A percentile compares a stretch with the other conserved stretches of the same genome.
phyloP scores from a whole-genome alignment of 345 rosid genomes.

The Populus simonii region DNA sequence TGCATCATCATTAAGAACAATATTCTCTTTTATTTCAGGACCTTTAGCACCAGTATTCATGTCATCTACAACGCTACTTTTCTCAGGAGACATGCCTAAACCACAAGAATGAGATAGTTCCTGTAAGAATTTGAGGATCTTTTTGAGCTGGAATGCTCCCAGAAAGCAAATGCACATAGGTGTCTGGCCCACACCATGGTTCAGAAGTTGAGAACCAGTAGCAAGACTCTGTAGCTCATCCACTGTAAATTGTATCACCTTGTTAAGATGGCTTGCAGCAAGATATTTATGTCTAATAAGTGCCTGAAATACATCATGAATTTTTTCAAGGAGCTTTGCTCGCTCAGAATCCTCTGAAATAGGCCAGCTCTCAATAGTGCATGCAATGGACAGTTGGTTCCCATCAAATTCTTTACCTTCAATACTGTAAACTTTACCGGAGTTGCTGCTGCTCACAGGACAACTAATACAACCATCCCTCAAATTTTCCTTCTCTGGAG shows the following conservation, averaged over 20 bases:
- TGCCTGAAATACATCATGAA: slow-evolving; percentile 56
- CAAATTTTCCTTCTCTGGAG: slow-evolving; percentile 54
- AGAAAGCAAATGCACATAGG: slow-evolving; percentile 78
- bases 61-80: slow-evolving; percentile 43
- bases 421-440: slow-evolving; percentile 27
- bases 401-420: slow-evolving; percentile 43
- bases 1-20: slow-evolving; percentile 58
- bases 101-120: slow-evolving; percentile 73
- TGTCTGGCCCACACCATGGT: slow-evolving; percentile 56
- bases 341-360: slow-evolving; percentile 67
- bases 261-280: slow-evolving; percentile 72
- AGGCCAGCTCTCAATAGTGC: slow-evolving; percentile 63
- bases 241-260: slow-evolving; percentile 65
- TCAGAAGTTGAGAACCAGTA: slow-evolving; percentile 64
- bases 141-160: slow-evolving; percentile 75
- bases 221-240: slow-evolving; percentile 72
- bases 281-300: slow-evolving; percentile 78
- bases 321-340: slow-evolving; percentile 71
- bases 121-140: slow-evolving; percentile 83
- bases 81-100: slow-evolving; percentile 68
- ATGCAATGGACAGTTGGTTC: slow-evolving; percentile 29
- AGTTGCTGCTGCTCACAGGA: slow-evolving; percentile 25
- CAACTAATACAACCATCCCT: slow-evolving; percentile 41
- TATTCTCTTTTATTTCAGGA: slow-evolving; percentile 54
- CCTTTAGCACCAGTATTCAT: slow-evolving; percentile 29